Conservation (phyloP, 2,329 filamentous ascomycete genomes). For the Plectosphaerella sp. region DNA sequence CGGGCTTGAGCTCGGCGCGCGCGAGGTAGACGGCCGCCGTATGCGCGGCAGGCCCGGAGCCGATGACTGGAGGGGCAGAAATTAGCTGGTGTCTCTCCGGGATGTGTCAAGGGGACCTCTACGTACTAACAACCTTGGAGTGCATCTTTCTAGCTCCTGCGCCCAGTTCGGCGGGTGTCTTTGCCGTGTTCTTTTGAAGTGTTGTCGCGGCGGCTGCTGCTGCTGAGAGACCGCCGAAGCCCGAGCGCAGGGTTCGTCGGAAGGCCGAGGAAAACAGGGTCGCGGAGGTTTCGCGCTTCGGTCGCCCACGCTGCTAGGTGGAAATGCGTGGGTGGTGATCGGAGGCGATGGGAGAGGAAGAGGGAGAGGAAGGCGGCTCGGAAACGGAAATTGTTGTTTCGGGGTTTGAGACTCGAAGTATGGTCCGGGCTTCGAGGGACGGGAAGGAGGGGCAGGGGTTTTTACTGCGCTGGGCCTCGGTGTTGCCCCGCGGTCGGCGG, state of each 20-base stretch:
- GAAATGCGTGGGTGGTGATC: not conserved
- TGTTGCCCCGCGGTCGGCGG: too few relatives aligned
- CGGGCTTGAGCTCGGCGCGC: conserved; percentile 88
- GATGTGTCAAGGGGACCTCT: conserved; percentile 5
- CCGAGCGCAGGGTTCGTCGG: conserved; percentile 71
- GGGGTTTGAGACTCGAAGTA: not conserved
- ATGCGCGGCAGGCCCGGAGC: conserved; percentile 95
- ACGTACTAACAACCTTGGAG: conserved; percentile 84
- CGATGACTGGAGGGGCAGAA: conserved; percentile 53
- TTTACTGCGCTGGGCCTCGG: not conserved
- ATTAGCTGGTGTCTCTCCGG: not conserved
- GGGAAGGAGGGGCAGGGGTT: not conserved
- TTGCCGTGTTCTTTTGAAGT: conserved; percentile 46
- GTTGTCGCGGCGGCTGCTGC: conserved; percentile 59
- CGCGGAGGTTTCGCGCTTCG: conserved; percentile 41
- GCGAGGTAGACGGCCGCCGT: conserved; percentile 96
- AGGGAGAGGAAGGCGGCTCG: not conserved
- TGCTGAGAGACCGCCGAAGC: conserved; percentile 67
- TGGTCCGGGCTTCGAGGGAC: not conserved
- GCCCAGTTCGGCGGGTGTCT: conserved; percentile 26
- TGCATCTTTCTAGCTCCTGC: conserved; percentile 68
- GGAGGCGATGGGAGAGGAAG: not conserved
- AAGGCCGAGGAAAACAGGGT: conserved; percentile 91
- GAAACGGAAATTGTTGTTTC: not conserved
- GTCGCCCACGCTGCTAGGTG: conserved; percentile 5